Conservation (phyloP, 129 eudicot genomes). For the Flaveria robusta region DNA sequence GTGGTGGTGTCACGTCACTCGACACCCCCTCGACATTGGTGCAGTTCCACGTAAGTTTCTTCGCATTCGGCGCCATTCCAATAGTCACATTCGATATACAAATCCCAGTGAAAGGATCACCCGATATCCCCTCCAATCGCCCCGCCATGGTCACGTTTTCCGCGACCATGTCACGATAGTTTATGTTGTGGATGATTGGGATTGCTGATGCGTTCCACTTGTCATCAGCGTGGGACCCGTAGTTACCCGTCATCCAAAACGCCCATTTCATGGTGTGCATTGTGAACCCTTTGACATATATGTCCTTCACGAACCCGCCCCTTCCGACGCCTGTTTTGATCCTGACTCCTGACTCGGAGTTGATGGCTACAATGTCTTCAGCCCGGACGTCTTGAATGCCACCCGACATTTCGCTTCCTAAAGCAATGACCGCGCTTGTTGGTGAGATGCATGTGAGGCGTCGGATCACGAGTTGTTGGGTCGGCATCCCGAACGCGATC, state of each 20-base stretch:
- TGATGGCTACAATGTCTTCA: conserved; percentile 63
- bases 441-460: conserved; percentile 93
- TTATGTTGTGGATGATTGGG: conserved; percentile 66
- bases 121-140: conserved; percentile 69
- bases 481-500: conserved; percentile 73
- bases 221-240: conserved; percentile 75
- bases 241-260: conserved; percentile 87
- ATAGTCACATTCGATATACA: conserved; percentile 90
- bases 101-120: conserved; percentile 76
- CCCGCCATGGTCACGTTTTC: conserved; percentile 91
- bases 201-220: conserved; percentile 68
- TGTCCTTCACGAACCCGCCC: conserved; percentile 75
- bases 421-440: conserved; percentile 75
- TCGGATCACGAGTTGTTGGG: conserved; percentile 65
- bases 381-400: conserved; percentile 83
- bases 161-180: conserved; percentile 69
- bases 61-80: conserved; percentile 48
- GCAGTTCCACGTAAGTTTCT: conserved; percentile 82
- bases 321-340: conserved; percentile 79
- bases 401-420: conserved; percentile 97
- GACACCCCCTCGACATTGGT: conserved; percentile 69
- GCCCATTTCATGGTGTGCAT: conserved; percentile 89
- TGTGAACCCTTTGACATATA: conserved; percentile 54
- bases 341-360: conserved; percentile 77
- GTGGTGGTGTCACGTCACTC: conserved; percentile 70